A percentile compares a stretch with the other conserved stretches of the same genome.
Evolutionary conservation across 1,284 basidiomycete genomes (phyloP).

Genomic region (Fomitopsis betulina): DNA sequence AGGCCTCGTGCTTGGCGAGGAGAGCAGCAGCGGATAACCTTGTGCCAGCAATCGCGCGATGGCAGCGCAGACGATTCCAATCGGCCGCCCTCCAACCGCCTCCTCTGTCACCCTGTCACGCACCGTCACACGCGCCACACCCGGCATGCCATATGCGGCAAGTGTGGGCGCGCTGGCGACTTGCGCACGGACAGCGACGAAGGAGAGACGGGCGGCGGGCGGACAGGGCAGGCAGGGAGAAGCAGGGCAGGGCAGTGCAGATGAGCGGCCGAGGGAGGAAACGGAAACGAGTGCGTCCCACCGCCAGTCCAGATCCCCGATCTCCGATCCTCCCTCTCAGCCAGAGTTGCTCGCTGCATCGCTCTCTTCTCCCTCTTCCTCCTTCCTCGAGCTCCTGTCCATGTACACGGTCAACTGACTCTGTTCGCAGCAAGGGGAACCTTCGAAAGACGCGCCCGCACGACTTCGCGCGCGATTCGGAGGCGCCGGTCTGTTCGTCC

Average conservation of each 20-base stretch:
- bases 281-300: background rate
- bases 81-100: background rate
- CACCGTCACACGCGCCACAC: background rate
- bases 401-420: background rate
- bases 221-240: background rate
- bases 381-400: background rate
- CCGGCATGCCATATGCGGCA: background rate
- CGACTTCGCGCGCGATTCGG: too few species aligned
- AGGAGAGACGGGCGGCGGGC: background rate
- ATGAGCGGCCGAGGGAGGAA: background rate
- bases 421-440: too few species aligned
- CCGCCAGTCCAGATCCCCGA: slow-evolving; percentile 4
- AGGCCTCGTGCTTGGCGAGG: background rate
- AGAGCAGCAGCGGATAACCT: background rate
- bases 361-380: background rate
- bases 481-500: too few species aligned
- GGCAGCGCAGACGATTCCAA: slow-evolving; percentile 3
- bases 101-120: background rate
- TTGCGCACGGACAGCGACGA: background rate
- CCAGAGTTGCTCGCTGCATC: background rate
- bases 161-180: background rate
- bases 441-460: too few species aligned
- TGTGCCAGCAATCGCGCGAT: slow-evolving; percentile 3
- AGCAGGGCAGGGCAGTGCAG: background rate
- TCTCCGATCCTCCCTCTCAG: background rate